A percentile compares a stretch with the other conserved stretches of the same genome.
These are phyloP conservation scores for Teunomyces stri DNA, from an alignment of 805 yeast genomes.

Conservation along the genomic window DNA sequence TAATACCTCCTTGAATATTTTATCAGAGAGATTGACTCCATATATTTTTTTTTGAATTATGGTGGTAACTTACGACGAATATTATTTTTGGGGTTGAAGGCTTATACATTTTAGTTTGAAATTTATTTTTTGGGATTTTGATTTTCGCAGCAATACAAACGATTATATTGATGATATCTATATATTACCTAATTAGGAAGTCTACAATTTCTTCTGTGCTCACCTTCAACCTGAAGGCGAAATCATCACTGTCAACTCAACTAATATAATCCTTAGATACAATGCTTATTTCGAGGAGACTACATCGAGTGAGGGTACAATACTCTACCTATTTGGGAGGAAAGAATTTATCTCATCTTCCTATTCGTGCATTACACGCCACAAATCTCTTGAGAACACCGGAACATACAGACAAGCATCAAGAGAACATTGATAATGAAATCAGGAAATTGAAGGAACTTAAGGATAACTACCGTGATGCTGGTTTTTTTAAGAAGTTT, in stretches of 20 bases:
- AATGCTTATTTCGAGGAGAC: conserved; percentile 1
- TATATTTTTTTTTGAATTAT: neutral
- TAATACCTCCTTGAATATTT: neutral
- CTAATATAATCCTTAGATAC: neutral
- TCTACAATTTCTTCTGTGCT: conserved; percentile 6
- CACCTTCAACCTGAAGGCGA: conserved; percentile 9
- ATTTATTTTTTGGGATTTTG: neutral
- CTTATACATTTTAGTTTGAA: neutral
- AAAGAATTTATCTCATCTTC: neutral
- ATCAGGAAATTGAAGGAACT: conserved; percentile 21
- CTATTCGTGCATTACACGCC: conserved; percentile 4
- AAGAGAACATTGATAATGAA: conserved; percentile 17
- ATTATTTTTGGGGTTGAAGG: neutral
- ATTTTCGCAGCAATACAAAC: neutral
- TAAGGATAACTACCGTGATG: conserved; percentile 18
- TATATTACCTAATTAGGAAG: conserved; percentile 9
- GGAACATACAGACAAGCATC: conserved; percentile 1
- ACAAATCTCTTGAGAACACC: neutral
- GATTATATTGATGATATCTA: neutral
- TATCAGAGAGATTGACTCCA: neutral
- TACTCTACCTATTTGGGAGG: neutral
- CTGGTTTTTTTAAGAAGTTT: conserved; percentile 25
- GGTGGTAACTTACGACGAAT: neutral
- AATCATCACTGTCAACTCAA: conserved; percentile 1
- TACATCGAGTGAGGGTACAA: neutral